Evolutionary conservation across 1,284 basidiomycete genomes (phyloP), one percentile per base, ranked within the genome.

Genomic region (Clitocybe nebularis): DNA sequence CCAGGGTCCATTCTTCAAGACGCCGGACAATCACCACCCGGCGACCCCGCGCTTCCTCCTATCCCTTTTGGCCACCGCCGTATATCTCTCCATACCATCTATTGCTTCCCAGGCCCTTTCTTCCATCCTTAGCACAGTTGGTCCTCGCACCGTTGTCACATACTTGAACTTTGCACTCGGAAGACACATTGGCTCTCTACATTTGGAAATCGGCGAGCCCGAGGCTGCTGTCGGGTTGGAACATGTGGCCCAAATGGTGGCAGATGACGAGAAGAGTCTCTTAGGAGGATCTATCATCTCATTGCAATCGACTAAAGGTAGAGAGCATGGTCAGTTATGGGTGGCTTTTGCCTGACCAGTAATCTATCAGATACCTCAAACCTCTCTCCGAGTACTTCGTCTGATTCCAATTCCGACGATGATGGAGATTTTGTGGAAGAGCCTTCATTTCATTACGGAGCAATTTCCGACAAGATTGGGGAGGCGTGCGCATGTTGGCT

Each of bases 401-500:
- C 46, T 14, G 48, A 45, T 16, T 45, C 45, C 13, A 41, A 33
- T 4, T 24, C 33, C 10, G 38, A 43, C 21, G 46, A 39, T n/a
- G 36, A 35, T 1, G 53, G 48, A n/a, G 56, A 63, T 20, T 42
- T 46, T 7, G 16, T 34, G 36, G 43, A 43, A 44, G 56, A 56
- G 37, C 58, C 53, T 17, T 59, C 45, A 7, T 84, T 80, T 55
- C 80, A 84, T 57, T 93, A 93, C 57, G 93, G 93, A 16, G 72
- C 79, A 16, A 74, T 90, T 3, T 89, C 88, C 0, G 81, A 93
- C 64, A 93, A 92, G 67, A 89, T 96, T 48, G 93, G 93, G 19
- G 91, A 95, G 63, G 87, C 90, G 0, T 86, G 85, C 51, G 79
- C 81, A 3, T 92, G 88, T 60, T 97, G 93, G 92, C 72, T 95